These are phyloP conservation scores for Wakefieldia striispora DNA, from an alignment of 768 basidiomycete genomes.

Conservation along the genomic window DNA sequence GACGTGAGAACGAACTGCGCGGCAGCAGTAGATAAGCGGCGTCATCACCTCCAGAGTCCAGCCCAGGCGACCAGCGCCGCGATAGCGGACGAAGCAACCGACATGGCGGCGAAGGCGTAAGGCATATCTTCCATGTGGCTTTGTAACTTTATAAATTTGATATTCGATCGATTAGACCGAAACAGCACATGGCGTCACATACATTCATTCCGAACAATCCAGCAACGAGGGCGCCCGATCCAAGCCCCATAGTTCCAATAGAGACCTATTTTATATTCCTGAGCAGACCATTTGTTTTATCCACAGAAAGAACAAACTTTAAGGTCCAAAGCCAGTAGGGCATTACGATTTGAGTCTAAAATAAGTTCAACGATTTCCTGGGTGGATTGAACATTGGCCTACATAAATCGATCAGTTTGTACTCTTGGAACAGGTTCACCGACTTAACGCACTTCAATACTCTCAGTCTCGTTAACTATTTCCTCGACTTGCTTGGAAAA, in stretches of 20 bases:
- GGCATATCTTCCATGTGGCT: constrained; percentile 71
- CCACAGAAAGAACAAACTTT: constrained; percentile 48
- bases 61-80: constrained; percentile 61
- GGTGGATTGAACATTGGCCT: constrained; percentile 91
- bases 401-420: constrained; percentile 5
- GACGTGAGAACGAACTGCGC: constrained; percentile 4
- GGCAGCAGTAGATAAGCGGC: constrained; percentile 13
- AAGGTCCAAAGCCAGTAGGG: constrained; percentile 85
- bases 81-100: constrained; percentile 54
- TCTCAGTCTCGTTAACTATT: constrained; percentile 91
- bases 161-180: constrained; percentile 20
- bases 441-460: constrained; percentile 60
- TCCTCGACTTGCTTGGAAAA: constrained; percentile 97
- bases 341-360: constrained; percentile 93
- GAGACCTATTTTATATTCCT: constrained; percentile 56
- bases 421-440: background rate
- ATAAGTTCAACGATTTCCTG: constrained; percentile 98
- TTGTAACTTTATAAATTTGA: constrained; percentile 51
- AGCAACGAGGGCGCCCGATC: constrained; percentile 84
- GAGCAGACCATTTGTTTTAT: background rate
- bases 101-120: constrained; percentile 72
- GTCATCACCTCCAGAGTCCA: constrained; percentile 59
- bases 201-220: constrained; percentile 98
- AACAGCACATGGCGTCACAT: constrained; percentile 33
- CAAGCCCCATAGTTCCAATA: constrained; percentile 92